Evolutionary conservation across 176 grass and related monocot genomes (phyloP), one percentile per base, ranked within the genome.

Genomic region (Oryza brachyantha): DNA sequence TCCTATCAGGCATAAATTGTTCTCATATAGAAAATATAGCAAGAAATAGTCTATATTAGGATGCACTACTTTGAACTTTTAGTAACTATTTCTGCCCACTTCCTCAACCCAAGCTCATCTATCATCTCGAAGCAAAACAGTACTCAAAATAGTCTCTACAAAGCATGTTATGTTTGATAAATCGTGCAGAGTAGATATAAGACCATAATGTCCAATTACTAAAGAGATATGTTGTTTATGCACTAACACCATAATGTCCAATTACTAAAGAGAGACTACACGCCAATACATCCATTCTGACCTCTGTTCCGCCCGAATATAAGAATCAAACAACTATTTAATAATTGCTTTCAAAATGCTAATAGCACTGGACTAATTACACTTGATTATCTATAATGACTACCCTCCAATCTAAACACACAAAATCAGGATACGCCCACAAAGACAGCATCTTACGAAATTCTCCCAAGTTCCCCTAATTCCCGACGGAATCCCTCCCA

Each of bases 401-500:
- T 16, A n/a, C 29, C 66, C 25, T 11, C 34, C 3, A 41, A 58
- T 41, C 58, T 59, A 64, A n/a, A 28, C 12, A 62, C 25, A 42
- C 13, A 64, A 88, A 79, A 78, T 89, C 61, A 72, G 78, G 86
- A 91, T 94, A 89, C 74, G 75, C 60, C 77, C 7, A 5, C 36
- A 54, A 68, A 45, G 64, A 63, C 65, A 29, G 27, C 25, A 64
- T 81, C 81, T 52, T 75, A 84, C 57, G 13, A 35, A 67, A 52
- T 81, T 54, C 39, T 10, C 62, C 29, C 36, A 31, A 68, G 52
- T 48, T 82, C 81, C 65, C 76, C 48, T 57, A 75, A 87, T 54
- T 84, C 78, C 93, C 79, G 72, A 84, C 63, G 71, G 55, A 54
- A 84, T 86, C 76, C 35, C 29, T 76, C 60, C 61, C 72, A 24